Evolutionary conservation across 306 rosid species (phyloP), one percentile per base, ranked within the genome.

Genomic region (Notholithocarpus densiflorus): DNA sequence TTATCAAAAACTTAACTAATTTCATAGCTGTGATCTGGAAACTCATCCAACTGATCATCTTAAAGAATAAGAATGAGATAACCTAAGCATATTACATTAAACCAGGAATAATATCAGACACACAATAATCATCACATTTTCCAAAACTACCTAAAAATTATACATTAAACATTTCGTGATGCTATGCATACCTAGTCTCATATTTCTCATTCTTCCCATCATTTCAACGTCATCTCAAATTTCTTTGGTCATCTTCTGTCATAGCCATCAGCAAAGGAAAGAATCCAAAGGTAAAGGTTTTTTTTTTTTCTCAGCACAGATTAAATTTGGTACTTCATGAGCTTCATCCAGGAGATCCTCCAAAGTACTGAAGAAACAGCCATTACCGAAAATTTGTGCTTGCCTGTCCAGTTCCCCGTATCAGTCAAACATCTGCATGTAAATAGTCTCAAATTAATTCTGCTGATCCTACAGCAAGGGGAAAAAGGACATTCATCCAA

Each of bases 391-490:
- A 80, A 51, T 24, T 73, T 83, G 70, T 56, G 29, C 82, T 78
- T 74, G 84, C 71, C 43, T 65, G 77, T 75, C 56, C 45, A 73
- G 73, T 77, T 69, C 84, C 72, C 60, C 79, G 24, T 13, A 54
- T 40, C 75, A 20, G 76, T 92, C 91, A 95, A 84, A 90, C 98
- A 89, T 82, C 99, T 91, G 94, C 91, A 91, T 77, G 53, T 64
- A 86, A 75, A 72, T 76, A 43, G 1, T 70, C 8, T 45, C 52
- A 66, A 20, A 83, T 80, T 82, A 87, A 79, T 56, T 64, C 73
- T 24, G 71, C 15, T 71, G 6, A 4, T 20, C 68, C 3, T 26
- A 29, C 51, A 27, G 56, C 65, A 48, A 26, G 66, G 56, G 43
- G 5, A 1, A 37, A 56, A 12, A 55, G 5, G 26, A 48, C 56